Percentiles rank a stretch among this genome's conserved stretches.
These are phyloP conservation scores for Coniferiporia sulphurascens DNA, from an alignment of 1,284 basidiomycete genomes.

Conservation along the genomic window DNA sequence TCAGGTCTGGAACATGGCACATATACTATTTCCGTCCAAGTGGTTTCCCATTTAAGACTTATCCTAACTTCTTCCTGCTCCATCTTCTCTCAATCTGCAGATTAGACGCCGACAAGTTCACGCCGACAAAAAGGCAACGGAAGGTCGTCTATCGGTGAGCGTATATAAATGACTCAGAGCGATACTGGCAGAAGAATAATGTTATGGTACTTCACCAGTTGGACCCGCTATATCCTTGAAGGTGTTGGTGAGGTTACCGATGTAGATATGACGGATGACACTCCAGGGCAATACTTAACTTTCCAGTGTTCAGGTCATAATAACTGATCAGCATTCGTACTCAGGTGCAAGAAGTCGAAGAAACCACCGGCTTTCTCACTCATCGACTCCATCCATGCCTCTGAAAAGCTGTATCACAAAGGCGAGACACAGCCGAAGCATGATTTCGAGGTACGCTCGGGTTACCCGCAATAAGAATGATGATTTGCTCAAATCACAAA, in stretches of 20 bases:
- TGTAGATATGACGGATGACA: slow-evolving; percentile 26
- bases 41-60: neutral
- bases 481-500: slow-evolving; percentile 29
- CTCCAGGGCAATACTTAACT: slow-evolving; percentile 20
- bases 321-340: neutral
- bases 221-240: slow-evolving; percentile 70
- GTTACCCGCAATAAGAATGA: neutral
- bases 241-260: slow-evolving; percentile 36
- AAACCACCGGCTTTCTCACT: slow-evolving; percentile 28
- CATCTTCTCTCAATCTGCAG: slow-evolving; percentile 32
- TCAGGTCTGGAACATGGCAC: slow-evolving; percentile 47
- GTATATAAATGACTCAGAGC: neutral
- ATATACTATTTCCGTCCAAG: neutral
- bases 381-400: slow-evolving; percentile 43
- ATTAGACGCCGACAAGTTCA: slow-evolving; percentile 70
- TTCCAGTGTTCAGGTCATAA: neutral
- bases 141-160: slow-evolving; percentile 66
- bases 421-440: slow-evolving; percentile 29
- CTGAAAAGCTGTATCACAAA: slow-evolving; percentile 28
- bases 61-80: neutral
- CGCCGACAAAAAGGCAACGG: slow-evolving; percentile 73
- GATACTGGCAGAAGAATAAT: neutral
- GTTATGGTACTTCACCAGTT: slow-evolving; percentile 38
- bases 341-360: slow-evolving; percentile 9
- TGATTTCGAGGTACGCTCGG: slow-evolving; percentile 47